phyloP scores from a whole-genome alignment of 2,329 filamentous ascomycete genomes.

The Fusarium succisae region DNA sequence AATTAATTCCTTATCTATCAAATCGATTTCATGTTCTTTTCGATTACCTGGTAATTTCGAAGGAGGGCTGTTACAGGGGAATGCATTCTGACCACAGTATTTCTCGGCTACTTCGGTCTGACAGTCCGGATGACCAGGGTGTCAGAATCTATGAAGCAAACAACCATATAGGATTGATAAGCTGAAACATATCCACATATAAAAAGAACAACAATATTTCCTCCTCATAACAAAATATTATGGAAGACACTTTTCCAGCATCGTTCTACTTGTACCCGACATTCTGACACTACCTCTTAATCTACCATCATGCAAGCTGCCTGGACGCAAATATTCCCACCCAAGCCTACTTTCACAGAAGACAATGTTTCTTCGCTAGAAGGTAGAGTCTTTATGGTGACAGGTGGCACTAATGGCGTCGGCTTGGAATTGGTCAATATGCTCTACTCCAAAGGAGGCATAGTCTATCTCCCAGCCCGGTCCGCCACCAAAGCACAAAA shows the following conservation, averaged over 20 bases:
- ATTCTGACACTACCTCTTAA: accelerated
- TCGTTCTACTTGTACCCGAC: too few species aligned
- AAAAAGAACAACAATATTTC: accelerated
- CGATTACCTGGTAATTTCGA: accelerated
- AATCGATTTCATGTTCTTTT: accelerated
- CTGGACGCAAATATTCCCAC: slow-evolving; percentile 21
- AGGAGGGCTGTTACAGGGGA: accelerated
- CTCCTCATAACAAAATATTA: accelerated
- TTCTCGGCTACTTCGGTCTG: neutral
- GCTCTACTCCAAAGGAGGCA: slow-evolving; percentile 62
- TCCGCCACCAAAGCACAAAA: neutral
- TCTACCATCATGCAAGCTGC: neutral
- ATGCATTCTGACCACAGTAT: neutral
- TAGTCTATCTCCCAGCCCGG: slow-evolving; percentile 52
- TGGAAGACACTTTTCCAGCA: accelerated
- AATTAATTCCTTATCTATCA: accelerated
- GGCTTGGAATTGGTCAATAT: slow-evolving; percentile 62
- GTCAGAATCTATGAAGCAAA: neutral
- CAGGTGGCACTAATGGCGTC: slow-evolving; percentile 53
- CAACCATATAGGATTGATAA: neutral
- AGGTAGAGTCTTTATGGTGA: slow-evolving; percentile 59
- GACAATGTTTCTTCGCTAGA: slow-evolving; percentile 38
- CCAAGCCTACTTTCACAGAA: slow-evolving; percentile 41
- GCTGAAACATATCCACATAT: accelerated
- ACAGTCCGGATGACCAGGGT: neutral